phyloP scores from a whole-genome alignment of 306 rosid species.

The Quercus berberidifolia region DNA sequence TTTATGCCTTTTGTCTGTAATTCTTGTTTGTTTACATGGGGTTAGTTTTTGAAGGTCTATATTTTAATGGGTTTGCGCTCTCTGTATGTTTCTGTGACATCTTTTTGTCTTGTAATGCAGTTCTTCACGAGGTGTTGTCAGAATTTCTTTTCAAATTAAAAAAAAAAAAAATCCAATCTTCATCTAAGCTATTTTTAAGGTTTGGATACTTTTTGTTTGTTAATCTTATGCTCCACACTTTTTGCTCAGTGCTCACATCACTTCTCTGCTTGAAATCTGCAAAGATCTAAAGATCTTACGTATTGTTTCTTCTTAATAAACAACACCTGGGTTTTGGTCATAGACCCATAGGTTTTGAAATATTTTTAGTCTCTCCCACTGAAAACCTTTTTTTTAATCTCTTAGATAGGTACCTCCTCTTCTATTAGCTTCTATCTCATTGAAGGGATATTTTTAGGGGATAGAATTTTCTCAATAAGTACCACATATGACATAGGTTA shows the following conservation, averaged over 20 bases:
- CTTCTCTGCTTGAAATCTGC: constrained; percentile 62
- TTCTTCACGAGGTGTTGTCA: constrained; percentile 98
- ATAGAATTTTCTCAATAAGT: too few relatives aligned
- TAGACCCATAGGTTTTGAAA: neutral
- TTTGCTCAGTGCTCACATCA: constrained; percentile 35
- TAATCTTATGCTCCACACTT: constrained; percentile 50
- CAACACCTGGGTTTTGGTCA: constrained; percentile 21
- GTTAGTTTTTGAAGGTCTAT: constrained; percentile 24
- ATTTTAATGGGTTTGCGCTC: constrained; percentile 18
- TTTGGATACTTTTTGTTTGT: constrained; percentile 36
- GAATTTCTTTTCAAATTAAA: constrained; percentile 42
- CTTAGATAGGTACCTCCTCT: neutral
- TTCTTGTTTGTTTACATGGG: constrained; percentile 39
- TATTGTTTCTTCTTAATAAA: constrained; percentile 38
- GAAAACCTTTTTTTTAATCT: neutral
- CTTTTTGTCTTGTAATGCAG: constrained; percentile 94
- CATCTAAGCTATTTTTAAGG: constrained; percentile 28
- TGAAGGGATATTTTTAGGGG: neutral
- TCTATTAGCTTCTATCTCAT: neutral
- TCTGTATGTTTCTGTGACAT: constrained; percentile 66
- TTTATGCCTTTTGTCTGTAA: constrained; percentile 42
- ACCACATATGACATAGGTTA: neutral
- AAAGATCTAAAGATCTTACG: constrained; percentile 42
- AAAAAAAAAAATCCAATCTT: constrained; percentile 30
- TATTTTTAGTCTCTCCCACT: constrained; percentile 12